These are phyloP conservation scores for Rhizoclosmatium globosum DNA, from an alignment of 192 early-diverging fungal genomes.

Conservation along the genomic window DNA sequence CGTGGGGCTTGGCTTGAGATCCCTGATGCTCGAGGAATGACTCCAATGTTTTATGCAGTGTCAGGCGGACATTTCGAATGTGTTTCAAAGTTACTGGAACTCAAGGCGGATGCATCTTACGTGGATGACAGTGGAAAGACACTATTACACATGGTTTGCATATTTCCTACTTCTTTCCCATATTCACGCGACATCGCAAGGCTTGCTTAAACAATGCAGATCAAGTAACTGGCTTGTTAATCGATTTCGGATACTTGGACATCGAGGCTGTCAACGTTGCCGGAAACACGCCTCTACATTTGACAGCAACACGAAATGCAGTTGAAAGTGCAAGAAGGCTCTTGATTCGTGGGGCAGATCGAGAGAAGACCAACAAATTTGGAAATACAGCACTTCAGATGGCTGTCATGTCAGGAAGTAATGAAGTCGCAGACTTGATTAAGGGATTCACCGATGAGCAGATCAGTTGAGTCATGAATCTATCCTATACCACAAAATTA, in stretches of 20 bases:
- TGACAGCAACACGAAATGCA: slow-evolving; percentile 56
- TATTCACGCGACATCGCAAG: slow-evolving; percentile 3
- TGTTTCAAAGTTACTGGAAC: slow-evolving; percentile 50
- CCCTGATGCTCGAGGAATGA: slow-evolving; percentile 47
- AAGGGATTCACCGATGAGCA: slow-evolving; percentile 51
- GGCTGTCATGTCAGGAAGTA: slow-evolving; percentile 51
- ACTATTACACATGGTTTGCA: slow-evolving; percentile 51
- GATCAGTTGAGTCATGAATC: slow-evolving; percentile 35
- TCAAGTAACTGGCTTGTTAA: slow-evolving; percentile 52
- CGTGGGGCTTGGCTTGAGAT: slow-evolving; percentile 59
- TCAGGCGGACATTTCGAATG: slow-evolving; percentile 49
- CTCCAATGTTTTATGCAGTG: slow-evolving; percentile 59
- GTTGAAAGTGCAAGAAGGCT: slow-evolving; percentile 57
- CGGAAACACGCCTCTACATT: slow-evolving; percentile 65
- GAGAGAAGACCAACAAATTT: slow-evolving; percentile 52
- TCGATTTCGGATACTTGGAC: slow-evolving; percentile 55
- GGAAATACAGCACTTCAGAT: slow-evolving; percentile 58
- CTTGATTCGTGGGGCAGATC: slow-evolving; percentile 58
- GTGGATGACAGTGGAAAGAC: slow-evolving; percentile 58
- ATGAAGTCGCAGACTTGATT: slow-evolving; percentile 56
- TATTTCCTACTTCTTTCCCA: not conserved
- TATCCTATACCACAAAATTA: not conserved
- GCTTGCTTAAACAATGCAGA: slow-evolving; percentile 58
- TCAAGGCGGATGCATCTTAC: slow-evolving; percentile 56
- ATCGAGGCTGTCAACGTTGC: slow-evolving; percentile 56